Evolutionary conservation across 768 basidiomycete genomes (phyloP), one percentile per base, ranked within the genome.

Genomic region (Auricularia cornea): DNA sequence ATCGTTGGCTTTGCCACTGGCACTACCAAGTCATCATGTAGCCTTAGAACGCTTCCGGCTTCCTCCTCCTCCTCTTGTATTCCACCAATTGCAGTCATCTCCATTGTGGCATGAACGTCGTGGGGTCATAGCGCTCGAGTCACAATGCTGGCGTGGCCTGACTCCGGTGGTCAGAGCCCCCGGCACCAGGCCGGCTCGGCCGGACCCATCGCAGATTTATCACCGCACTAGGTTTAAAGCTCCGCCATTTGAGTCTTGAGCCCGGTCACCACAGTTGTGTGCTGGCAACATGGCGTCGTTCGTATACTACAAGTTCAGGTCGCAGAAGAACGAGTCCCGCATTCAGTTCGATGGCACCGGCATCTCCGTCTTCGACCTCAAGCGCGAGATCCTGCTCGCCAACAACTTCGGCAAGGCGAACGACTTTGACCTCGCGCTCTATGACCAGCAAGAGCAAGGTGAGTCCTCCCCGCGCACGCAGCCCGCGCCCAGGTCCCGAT

Each of bases 301-400:
- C 77, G 93, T 98, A 74, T 97, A 94, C 79, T 98, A 96, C 87
- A 90, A 89, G 79, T 99, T 97, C 88, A 92, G 87, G 75, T 94
- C 94, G 68, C 89, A 92, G 74, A 92, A 84, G 79, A 88, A 91
- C 79, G 96, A 98, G 77, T 94, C 94, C 63, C 82, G 94, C 73
- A 87, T 99, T 75, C 88, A 92, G 61, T 98, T 99, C 80, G 96
- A 99, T 74, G 97, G 97, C 71, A 98, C 96, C 68, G 93, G 94
- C 66, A 98, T 99, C 72, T 94, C 94, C 72, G 94, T 98, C 69
- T 98, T 98, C 81, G 97, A 99, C 78, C 81, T 99, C 76, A 99
- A 99, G 80, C 92, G 89, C 81, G 97, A 98, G 78, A 92, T 99
- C 73, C 96, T 99, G 71, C 79, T 96, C 71, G 90, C 90, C 73